A percentile compares a stretch with the other conserved stretches of the same genome.
Evolutionary conservation across 768 basidiomycete genomes (phyloP).

Genomic region (Aureoboletus auriporus): DNA sequence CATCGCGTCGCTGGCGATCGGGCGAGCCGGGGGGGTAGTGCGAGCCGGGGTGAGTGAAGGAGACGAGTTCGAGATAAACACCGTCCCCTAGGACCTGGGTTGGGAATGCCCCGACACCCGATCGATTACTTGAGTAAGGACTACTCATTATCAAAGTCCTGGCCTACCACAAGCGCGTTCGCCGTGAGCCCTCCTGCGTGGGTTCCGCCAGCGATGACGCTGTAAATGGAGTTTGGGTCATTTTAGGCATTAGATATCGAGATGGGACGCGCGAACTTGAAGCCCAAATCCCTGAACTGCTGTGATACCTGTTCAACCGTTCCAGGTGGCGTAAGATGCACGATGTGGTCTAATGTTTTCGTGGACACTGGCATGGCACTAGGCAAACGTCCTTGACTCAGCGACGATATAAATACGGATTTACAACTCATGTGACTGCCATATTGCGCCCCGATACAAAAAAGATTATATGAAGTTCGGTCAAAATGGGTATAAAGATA

Average conservation of each 20-base stretch:
- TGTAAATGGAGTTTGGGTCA: slow-evolving; percentile 20
- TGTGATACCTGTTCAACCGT: slow-evolving; percentile 45
- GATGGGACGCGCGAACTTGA: slow-evolving; percentile 44
- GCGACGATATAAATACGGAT: not conserved
- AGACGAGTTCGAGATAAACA: slow-evolving; percentile 65
- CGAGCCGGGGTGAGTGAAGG: slow-evolving; percentile 53
- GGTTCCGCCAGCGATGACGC: slow-evolving; percentile 63
- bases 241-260: not conserved
- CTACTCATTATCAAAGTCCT: not conserved
- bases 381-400: slow-evolving; percentile 2
- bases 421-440: not conserved
- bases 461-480: not conserved
- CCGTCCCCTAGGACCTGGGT: slow-evolving; percentile 37
- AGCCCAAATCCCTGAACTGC: slow-evolving; percentile 58
- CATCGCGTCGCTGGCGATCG: slow-evolving; percentile 39
- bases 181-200: slow-evolving; percentile 61
- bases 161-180: slow-evolving; percentile 59
- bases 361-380: slow-evolving; percentile 31
- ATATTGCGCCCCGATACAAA: not conserved
- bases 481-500: not conserved
- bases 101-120: not conserved
- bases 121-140: not conserved
- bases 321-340: slow-evolving; percentile 67
- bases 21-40: slow-evolving; percentile 52
- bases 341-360: slow-evolving; percentile 59